Evolutionary conservation across 2,329 filamentous ascomycete genomes (phyloP).

Genomic region (Paecilomyces sp.): DNA sequence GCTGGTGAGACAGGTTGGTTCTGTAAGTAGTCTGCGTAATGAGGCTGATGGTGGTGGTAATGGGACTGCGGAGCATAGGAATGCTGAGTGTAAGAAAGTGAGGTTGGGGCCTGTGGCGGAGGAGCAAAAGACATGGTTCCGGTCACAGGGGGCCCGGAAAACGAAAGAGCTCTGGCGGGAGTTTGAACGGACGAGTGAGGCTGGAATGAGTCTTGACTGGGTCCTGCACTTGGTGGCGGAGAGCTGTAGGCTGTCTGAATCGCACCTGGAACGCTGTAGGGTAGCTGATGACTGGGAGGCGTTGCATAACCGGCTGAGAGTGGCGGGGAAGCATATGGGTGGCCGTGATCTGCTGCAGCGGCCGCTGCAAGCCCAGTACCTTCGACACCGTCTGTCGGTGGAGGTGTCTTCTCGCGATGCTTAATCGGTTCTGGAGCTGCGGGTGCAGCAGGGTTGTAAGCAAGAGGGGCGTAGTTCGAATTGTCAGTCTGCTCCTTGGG

Average conservation of each 20-base stretch:
- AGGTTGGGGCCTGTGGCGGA: constrained; percentile 26
- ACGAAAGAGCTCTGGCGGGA: constrained; percentile 20
- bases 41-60: constrained; percentile 11
- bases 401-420: constrained; percentile 60
- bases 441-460: constrained; percentile 61
- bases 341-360: constrained; percentile 29
- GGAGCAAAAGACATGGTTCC: constrained; percentile 24
- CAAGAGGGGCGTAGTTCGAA: constrained; percentile 43
- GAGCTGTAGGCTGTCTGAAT: constrained; percentile 12
- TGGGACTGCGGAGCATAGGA: constrained; percentile 10
- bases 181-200: constrained; percentile 17
- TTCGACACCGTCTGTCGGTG: constrained; percentile 48
- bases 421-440: constrained; percentile 59
- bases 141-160: constrained; percentile 14
- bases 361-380: constrained; percentile 40
- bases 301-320: constrained; percentile 14
- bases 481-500: constrained; percentile 7
- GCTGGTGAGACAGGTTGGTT: constrained; percentile 10
- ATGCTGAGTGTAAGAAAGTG: constrained; percentile 25
- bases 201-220: constrained; percentile 12
- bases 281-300: constrained; percentile 13
- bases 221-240: constrained; percentile 28
- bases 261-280: constrained; percentile 14
- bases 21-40: constrained; percentile 11
- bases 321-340: constrained; percentile 24